Base-by-base conservation (phyloP, 495 filamentous ascomycete species). In the Terfezia boudieri region DNA sequence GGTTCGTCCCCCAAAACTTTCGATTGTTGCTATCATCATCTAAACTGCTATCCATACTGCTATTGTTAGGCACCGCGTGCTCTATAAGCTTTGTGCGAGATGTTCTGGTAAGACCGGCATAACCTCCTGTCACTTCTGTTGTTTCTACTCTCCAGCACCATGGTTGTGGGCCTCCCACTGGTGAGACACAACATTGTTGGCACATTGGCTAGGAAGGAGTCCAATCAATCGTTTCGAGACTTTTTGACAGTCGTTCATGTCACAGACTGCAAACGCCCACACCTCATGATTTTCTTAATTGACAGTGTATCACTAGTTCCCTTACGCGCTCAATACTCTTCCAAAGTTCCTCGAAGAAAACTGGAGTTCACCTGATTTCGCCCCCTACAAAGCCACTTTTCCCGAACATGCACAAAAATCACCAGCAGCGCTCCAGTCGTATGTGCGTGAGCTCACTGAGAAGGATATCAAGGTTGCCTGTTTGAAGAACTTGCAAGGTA, bases 391-490 rank as follows among this genome's bases (percentile, higher is more conserved):
- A 53, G 62, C 73, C 56, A 75, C 76, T 37, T 85, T 84, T 63
- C 82, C 82, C 3, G 66, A 67, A n/a, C 71, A 76, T 55, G 69
- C 75, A 61, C 69, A 69, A 58, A 61, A 61, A 46, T 70, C 71
- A 20, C 73, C 71, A 37, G 64, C 67, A 6, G 71, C 71, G 36
- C 67, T 84, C 50, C 59, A 70, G 48, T 66, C 72, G 0, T 78
- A 83, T 62, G 72, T 83, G 53, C 66, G 72, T 57, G 77, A 82
- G 57, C 74, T 84, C 55, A 78, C 79, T 59, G 67, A 68, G 53
- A 73, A 70, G 53, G 82, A 84, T 60, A 68, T 81, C 53, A 86
- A 86, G 66, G 66, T 77, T 53, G 66, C 76, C 36, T 81, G 80
- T 64, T 71, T 84, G 55, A 86, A 86, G 66, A 71, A 74, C 57